These are phyloP conservation scores for Boletus insuetus DNA, from an alignment of 768 basidiomycete species.

Conservation along the genomic window DNA sequence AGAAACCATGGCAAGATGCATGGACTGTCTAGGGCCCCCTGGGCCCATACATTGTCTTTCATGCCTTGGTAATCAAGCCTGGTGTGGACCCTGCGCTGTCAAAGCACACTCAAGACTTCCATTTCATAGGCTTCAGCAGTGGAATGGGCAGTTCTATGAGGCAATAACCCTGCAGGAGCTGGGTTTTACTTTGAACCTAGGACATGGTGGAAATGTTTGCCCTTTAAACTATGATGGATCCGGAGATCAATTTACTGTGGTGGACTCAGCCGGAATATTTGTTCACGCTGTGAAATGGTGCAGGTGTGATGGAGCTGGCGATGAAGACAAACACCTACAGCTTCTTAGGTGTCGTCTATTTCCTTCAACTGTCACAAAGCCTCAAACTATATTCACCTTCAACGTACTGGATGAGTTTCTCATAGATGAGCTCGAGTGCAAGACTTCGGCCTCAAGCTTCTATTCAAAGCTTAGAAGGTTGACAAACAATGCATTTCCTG, in stretches of 20 bases:
- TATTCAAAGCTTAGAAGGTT: background rate
- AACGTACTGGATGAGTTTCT: constrained; percentile 19
- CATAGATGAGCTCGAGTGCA: constrained; percentile 19
- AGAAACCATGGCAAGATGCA: too few relatives aligned
- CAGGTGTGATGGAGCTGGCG: background rate
- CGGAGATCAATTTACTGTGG: background rate
- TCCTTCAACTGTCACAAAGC: constrained; percentile 8
- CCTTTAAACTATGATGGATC: too few relatives aligned
- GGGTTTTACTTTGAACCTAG: too few relatives aligned
- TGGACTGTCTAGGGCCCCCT: too few relatives aligned
- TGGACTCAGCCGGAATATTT: background rate
- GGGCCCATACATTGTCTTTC: too few relatives aligned
- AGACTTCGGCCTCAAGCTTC: background rate
- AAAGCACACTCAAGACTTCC: too few relatives aligned
- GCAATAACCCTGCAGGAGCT: background rate
- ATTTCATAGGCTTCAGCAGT: too few relatives aligned
- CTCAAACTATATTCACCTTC: constrained; percentile 23
- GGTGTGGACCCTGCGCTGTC: background rate
- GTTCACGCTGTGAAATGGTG: background rate
- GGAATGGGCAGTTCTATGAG: too few relatives aligned
- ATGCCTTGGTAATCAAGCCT: background rate
- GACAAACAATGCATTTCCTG: background rate
- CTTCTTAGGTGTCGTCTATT: constrained; percentile 12
- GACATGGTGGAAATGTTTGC: too few relatives aligned
- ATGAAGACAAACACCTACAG: constrained; percentile 5